Evolutionary conservation across 305 asterid genomes (phyloP).

Genomic region (Salvia sclarea): DNA sequence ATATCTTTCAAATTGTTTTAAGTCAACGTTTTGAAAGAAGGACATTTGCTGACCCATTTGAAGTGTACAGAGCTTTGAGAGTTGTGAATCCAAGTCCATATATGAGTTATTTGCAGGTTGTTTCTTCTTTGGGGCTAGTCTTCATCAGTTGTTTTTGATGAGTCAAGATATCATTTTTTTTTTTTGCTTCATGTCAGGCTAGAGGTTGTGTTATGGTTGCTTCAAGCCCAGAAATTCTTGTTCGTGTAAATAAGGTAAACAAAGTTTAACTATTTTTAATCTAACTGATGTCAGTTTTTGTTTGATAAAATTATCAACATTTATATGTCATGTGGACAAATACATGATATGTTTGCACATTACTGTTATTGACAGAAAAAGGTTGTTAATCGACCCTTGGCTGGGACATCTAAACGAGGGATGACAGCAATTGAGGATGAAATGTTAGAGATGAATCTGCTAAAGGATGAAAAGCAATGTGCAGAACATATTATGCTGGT

Average conservation of each 20-base stretch:
- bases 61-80: slow-evolving; percentile 88
- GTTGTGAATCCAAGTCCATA: slow-evolving; percentile 90
- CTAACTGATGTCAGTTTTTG: neutral
- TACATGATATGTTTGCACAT: slow-evolving; percentile 14
- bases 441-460: slow-evolving; percentile 57
- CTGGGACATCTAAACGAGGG: slow-evolving; percentile 86
- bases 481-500: slow-evolving; percentile 88
- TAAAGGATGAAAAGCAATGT: slow-evolving; percentile 71
- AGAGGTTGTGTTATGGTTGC: slow-evolving; percentile 87
- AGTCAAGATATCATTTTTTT: slow-evolving; percentile 11
- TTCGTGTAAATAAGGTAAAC: slow-evolving; percentile 68
- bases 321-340: slow-evolving; percentile 11
- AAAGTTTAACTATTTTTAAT: slow-evolving; percentile 10
- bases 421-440: slow-evolving; percentile 60
- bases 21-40: slow-evolving; percentile 88
- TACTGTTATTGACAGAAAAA: slow-evolving; percentile 52
- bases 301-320: slow-evolving; percentile 14
- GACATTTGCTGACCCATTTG: slow-evolving; percentile 93
- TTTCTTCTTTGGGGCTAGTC: slow-evolving; percentile 23
- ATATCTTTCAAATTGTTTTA: slow-evolving; percentile 79
- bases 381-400: slow-evolving; percentile 76
- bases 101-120: slow-evolving; percentile 84
- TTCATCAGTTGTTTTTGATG: slow-evolving; percentile 21
- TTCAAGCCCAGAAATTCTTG: slow-evolving; percentile 90
- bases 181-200: slow-evolving; percentile 48